Conservation (phyloP, 2,329 filamentous ascomycete genomes). For the Zarea fungicola region DNA sequence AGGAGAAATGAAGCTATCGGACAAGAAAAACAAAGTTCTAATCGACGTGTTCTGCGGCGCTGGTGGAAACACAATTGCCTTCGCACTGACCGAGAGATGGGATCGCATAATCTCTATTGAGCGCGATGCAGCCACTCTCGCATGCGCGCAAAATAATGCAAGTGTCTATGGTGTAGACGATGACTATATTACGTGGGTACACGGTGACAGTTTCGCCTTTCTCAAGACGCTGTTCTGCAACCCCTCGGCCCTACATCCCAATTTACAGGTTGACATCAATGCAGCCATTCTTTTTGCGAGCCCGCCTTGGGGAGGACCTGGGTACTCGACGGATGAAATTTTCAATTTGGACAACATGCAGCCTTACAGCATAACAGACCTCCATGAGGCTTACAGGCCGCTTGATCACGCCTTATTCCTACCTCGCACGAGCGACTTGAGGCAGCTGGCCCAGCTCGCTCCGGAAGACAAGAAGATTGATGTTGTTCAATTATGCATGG, state of each 20-base stretch:
- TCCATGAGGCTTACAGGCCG: slow-evolving; percentile 57
- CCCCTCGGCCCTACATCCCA: slow-evolving; percentile 31
- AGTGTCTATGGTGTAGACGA: slow-evolving; percentile 73
- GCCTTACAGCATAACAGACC: slow-evolving; percentile 66
- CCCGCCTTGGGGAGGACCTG: slow-evolving; percentile 56
- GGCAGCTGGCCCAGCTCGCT: slow-evolving; percentile 63
- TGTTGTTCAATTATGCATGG: slow-evolving; percentile 86
- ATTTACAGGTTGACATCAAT: slow-evolving; percentile 35
- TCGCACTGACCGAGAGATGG: slow-evolving; percentile 76
- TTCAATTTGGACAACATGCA: slow-evolving; percentile 85
- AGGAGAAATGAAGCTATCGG: slow-evolving; percentile 56
- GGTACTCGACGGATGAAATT: slow-evolving; percentile 55
- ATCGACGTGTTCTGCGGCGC: slow-evolving; percentile 89
- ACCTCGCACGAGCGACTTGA: slow-evolving; percentile 76
- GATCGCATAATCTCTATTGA: slow-evolving; percentile 84
- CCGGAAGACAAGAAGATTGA: slow-evolving; percentile 54
- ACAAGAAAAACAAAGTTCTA: slow-evolving; percentile 56
- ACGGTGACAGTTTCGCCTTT: slow-evolving; percentile 79
- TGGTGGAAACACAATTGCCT: slow-evolving; percentile 92
- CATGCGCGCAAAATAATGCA: slow-evolving; percentile 91
- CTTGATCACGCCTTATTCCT: slow-evolving; percentile 71
- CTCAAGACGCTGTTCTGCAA: slow-evolving; percentile 42
- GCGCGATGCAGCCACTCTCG: slow-evolving; percentile 70
- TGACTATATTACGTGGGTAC: slow-evolving; percentile 72
- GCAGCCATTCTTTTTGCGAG: slow-evolving; percentile 50